Conservation (phyloP, 83 land plant genomes). For the Diphasiastrum complanatum region DNA sequence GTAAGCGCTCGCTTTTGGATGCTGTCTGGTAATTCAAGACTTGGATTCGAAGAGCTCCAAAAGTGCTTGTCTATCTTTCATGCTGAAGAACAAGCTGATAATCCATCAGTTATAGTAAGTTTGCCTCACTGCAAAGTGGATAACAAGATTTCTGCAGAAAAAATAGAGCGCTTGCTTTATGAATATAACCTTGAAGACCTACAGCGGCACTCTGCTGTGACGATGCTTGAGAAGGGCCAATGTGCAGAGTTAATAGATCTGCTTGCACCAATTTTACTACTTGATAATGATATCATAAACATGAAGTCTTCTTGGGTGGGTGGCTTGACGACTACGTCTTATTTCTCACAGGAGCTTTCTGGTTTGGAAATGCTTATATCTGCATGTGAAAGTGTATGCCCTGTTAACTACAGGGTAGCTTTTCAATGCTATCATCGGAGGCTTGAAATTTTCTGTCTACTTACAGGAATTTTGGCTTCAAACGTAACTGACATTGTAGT, state of each 20-base stretch:
- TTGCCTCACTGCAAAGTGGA: slow-evolving; percentile 70
- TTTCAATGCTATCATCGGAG: slow-evolving; percentile 57
- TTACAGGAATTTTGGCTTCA: slow-evolving; percentile 49
- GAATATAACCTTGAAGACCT: slow-evolving; percentile 54
- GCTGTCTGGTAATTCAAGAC: slow-evolving; percentile 52
- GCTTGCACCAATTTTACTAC: slow-evolving; percentile 61
- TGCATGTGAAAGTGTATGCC: slow-evolving; percentile 60
- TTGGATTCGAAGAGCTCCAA: slow-evolving; percentile 55
- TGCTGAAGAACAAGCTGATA: slow-evolving; percentile 18
- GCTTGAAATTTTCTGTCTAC: slow-evolving; percentile 53
- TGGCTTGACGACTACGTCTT: slow-evolving; percentile 33
- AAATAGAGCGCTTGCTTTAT: slow-evolving; percentile 57
- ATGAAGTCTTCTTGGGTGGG: slow-evolving; percentile 19
- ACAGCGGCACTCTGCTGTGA: slow-evolving; percentile 40
- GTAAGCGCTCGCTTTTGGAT: slow-evolving; percentile 59
- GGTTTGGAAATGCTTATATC: slow-evolving; percentile 59
- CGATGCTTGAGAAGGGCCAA: slow-evolving; percentile 59
- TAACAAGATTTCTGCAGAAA: slow-evolving; percentile 50
- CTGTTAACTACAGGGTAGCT: slow-evolving; percentile 38
- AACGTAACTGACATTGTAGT: slow-evolving; percentile 12
- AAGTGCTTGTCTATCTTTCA: slow-evolving; percentile 43
- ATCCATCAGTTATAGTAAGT: slow-evolving; percentile 18
- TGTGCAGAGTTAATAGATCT: slow-evolving; percentile 50
- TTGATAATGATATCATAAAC: slow-evolving; percentile 39
- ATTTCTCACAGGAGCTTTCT: slow-evolving; percentile 50